Evolutionary conservation across 2,329 filamentous ascomycete species (phyloP).

Genomic region (Aspergillus spinulosporus): DNA sequence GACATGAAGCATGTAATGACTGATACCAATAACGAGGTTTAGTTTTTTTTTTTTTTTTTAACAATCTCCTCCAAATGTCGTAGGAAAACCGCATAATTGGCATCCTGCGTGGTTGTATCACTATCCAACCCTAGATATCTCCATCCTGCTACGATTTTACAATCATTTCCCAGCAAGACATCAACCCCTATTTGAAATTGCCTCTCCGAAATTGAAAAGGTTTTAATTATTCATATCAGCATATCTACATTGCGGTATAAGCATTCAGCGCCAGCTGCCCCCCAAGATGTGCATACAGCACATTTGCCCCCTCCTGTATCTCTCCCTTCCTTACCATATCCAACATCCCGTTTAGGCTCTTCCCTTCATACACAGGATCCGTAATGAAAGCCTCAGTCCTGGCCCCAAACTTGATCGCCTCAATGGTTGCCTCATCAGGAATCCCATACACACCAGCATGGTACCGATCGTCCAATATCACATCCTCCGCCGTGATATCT

Average conservation of each 20-base stretch:
- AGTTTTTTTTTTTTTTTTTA: too few relatives aligned
- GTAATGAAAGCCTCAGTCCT: conserved; percentile 14
- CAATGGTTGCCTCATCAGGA: conserved; percentile 10
- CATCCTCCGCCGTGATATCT: conserved; percentile 56
- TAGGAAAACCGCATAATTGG: too few relatives aligned
- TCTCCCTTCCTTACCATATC: conserved; percentile 10
- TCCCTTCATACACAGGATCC: conserved; percentile 14
- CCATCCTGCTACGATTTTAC: too few relatives aligned
- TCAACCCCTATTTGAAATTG: too few relatives aligned
- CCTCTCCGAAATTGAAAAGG: too few relatives aligned
- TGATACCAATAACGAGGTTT: neutral
- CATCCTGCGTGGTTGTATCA: too few relatives aligned
- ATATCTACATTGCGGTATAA: conserved; percentile 9
- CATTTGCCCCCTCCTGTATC: conserved; percentile 7
- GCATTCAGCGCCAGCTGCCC: conserved; percentile 15
- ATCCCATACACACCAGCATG: conserved; percentile 12
- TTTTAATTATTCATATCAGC: neutral
- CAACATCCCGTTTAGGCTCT: conserved; percentile 11
- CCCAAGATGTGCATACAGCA: conserved; percentile 12
- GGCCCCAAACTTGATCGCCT: conserved; percentile 14
- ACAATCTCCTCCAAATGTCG: neutral
- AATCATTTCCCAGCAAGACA: too few relatives aligned
- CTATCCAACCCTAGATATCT: too few relatives aligned
- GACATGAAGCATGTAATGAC: neutral
- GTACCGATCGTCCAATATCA: conserved; percentile 10